Base-by-base conservation (phyloP, 305 asterid genomes). In the Vinca major region DNA sequence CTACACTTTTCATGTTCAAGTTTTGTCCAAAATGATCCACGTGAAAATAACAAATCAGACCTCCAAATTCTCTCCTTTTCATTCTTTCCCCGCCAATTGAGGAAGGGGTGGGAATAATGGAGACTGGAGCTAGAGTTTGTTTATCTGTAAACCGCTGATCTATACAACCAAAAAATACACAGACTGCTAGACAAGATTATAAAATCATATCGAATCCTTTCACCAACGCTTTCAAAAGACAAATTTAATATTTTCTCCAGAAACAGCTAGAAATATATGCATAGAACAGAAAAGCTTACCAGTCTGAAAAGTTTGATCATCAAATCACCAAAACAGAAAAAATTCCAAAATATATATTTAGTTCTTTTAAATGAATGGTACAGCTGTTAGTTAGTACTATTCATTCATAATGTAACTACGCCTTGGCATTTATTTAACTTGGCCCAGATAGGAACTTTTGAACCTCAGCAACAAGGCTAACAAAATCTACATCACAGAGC, bases 401-500 rank as follows among this genome's bases (percentile, higher is more conserved):
- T 62, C 20, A 36, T 50, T 13, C 44, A 61, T 8, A 53, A 19
- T 51, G 20, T 16, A n/a, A 52, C 9, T 10, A 64, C 26, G 47
- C 63, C 68, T 51, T 5, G 53, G 48, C 51, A 19, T 52, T 68
- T 73, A 60, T 67, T 62, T 55, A 17, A 60, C 53, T 66, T 9
- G 71, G 47, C 50, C 65, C 51, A 60, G 63, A 62, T 40, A 44
- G 68, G 20, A 43, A 61, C 60, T 47, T 20, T 56, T 67, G 26
- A 62, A 67, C 57, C 62, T 51, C 43, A 40, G 21, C 63, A 58
- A 53, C 39, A 21, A 56, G 47, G 7, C 51, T 54, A 40, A 55
- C 55, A 44, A n/a, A 40, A 33, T 57, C 66, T 62, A 44, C 43
- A 48, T n/a, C 57, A 41, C 52, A 65, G 5, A 33, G 5, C 43